Percentiles rank a stretch among this genome's conserved stretches.
Evolutionary conservation across 1,139 yeast species (phyloP).

Genomic region (Magnusiomyces tetraspermus): DNA sequence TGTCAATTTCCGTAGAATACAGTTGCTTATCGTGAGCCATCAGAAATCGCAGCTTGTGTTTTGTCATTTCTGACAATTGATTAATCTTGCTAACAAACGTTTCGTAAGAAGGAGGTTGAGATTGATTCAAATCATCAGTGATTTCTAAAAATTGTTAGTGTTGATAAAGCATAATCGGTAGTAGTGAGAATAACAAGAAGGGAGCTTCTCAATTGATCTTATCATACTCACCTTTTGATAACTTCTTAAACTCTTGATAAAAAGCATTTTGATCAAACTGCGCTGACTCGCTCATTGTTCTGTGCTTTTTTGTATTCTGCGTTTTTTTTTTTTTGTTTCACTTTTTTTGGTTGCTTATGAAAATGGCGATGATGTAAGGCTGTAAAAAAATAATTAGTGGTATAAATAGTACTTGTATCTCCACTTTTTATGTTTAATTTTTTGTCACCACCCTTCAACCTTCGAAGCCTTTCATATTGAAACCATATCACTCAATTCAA

Average conservation of each 20-base stretch:
- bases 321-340: too few relatives aligned
- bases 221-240: neutral
- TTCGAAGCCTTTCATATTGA: neutral
- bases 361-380: neutral
- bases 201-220: neutral
- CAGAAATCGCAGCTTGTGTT: neutral
- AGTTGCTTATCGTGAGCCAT: slow-evolving; percentile 3
- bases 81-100: neutral
- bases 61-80: neutral
- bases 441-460: neutral
- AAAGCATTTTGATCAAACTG: neutral
- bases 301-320: too few relatives aligned
- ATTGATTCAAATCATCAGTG: neutral
- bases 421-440: neutral
- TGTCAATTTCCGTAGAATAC: neutral
- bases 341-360: too few relatives aligned
- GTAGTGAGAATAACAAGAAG: neutral
- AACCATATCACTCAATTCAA: too few relatives aligned
- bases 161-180: neutral
- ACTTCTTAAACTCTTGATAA: neutral
- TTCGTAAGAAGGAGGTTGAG: neutral
- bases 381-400: neutral
- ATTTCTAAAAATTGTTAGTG: neutral
- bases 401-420: neutral
- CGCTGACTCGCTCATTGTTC: neutral